phyloP scores from a whole-genome alignment of 768 basidiomycete species.

The Hygrophoropsis aurantiaca region DNA sequence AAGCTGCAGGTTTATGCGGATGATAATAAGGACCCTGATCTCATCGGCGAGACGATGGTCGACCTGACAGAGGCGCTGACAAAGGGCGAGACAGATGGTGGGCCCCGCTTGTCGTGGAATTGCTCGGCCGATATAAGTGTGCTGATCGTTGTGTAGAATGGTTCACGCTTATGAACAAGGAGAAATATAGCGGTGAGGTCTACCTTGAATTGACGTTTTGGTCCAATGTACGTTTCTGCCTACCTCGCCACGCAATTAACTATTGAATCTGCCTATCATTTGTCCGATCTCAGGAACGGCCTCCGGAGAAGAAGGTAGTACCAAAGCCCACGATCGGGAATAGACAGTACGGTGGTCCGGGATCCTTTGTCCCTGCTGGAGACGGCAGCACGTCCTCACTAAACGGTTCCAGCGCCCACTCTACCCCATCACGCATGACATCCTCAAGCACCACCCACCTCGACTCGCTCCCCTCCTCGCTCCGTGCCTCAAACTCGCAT shows the following conservation, averaged over 20 bases:
- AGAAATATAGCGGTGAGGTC: constrained; percentile 92
- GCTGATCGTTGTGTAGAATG: constrained; percentile 71
- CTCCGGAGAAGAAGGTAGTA: constrained; percentile 67
- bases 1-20: constrained; percentile 90
- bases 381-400: constrained; percentile 22
- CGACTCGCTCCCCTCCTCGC: constrained; percentile 59
- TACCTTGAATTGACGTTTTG: constrained; percentile 97
- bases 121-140: constrained; percentile 13
- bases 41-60: constrained; percentile 89
- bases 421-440: constrained; percentile 7
- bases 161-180: constrained; percentile 88
- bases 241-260: constrained; percentile 7
- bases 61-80: constrained; percentile 89
- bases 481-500: constrained; percentile 61
- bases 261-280: neutral
- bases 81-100: constrained; percentile 96
- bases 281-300: constrained; percentile 56
- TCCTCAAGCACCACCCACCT: constrained; percentile 33
- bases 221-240: constrained; percentile 69
- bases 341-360: constrained; percentile 76
- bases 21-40: constrained; percentile 90
- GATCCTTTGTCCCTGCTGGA: constrained; percentile 64
- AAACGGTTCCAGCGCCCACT: constrained; percentile 19
- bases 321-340: constrained; percentile 49
- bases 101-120: constrained; percentile 23